Conservation (phyloP, 257 asterid genomes). For the Solanum stenotomum region DNA sequence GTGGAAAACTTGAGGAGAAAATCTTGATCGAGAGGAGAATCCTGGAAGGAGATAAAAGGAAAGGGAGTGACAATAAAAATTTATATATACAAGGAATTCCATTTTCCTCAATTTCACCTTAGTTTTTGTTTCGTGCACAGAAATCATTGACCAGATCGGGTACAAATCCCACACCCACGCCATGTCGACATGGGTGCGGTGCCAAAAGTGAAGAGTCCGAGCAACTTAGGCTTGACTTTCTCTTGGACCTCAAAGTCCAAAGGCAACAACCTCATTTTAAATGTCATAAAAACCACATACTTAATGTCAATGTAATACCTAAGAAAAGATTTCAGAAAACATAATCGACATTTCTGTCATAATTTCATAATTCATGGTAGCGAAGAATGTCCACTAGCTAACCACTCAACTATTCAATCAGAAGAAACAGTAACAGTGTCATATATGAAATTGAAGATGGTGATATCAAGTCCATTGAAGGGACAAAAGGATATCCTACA, state of each 20-base stretch:
- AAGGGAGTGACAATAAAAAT: no score
- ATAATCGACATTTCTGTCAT: not conserved
- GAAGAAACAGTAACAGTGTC: not conserved
- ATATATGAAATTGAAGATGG: not conserved
- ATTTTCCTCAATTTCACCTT: no score
- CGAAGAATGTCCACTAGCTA: not conserved
- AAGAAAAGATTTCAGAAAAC: not conserved
- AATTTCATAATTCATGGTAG: not conserved
- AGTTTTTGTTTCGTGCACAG: no score
- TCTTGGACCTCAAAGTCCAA: not conserved
- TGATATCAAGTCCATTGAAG: not conserved
- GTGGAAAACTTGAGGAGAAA: no score
- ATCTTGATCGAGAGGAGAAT: no score
- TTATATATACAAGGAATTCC: no score
- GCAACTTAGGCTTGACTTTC: not conserved
- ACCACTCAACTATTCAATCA: not conserved
- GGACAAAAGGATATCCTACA: not conserved
- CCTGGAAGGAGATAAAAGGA: no score
- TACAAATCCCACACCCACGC: no score
- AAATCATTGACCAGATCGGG: no score
- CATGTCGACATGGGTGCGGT: no score
- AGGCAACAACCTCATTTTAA: not conserved
- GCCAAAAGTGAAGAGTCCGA: no score
- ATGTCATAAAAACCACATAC: not conserved
- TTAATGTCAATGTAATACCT: not conserved